Base-by-base conservation (phyloP, 768 basidiomycete genomes). In the Suillus clintonianus region DNA sequence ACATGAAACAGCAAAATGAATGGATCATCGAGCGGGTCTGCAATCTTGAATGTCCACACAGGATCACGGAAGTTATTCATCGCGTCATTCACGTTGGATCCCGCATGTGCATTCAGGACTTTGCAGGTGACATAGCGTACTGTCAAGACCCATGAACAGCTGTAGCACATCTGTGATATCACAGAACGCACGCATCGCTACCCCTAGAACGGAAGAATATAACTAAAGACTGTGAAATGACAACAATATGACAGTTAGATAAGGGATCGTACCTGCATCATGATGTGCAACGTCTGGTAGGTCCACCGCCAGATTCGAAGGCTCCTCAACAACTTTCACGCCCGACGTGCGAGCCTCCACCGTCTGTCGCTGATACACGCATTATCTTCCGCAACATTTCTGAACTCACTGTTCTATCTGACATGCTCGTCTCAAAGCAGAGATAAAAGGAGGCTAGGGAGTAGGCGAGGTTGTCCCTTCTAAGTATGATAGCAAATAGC, bases 311-410 rank as follows among this genome's bases (percentile, higher is more conserved):
- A 65, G 6, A 80, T 73, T 6, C 80, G 1, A 57, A 41, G 37
- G 10, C 5, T 27, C 37, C 36, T 27, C 27, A 17, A 27, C 56
- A 41, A 1, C 39, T 19, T 41, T 27, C 17, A 57, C 39, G n/a
- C n/a, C n/a, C n/a, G n/a, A n/a, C n/a, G n/a, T n/a, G n/a, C n/a
- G n/a, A n/a, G n/a, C n/a, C n/a, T 6, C 89, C 92, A 0, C 92
- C 94, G 89, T 83, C 88, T 13, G 74, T 72, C 4, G 87, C 91
- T 55, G 92, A 93, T 70, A 81, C 82, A 39, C 85, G 84, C 64
- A 84, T 85, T 63, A 89, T 94, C 50, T 94, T 95, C 76, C 81
- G 82, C 72, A 94, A 95, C 69, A 83, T 94, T 55, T 79, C 85
- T 4, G 89, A 94, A 65, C 82, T 95, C 2, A 92, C 92, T 19